Evolutionary conservation across 2,329 filamentous ascomycete species (phyloP), one percentile per base, ranked within the genome.

Genomic region (Aspergillus ibericus): DNA sequence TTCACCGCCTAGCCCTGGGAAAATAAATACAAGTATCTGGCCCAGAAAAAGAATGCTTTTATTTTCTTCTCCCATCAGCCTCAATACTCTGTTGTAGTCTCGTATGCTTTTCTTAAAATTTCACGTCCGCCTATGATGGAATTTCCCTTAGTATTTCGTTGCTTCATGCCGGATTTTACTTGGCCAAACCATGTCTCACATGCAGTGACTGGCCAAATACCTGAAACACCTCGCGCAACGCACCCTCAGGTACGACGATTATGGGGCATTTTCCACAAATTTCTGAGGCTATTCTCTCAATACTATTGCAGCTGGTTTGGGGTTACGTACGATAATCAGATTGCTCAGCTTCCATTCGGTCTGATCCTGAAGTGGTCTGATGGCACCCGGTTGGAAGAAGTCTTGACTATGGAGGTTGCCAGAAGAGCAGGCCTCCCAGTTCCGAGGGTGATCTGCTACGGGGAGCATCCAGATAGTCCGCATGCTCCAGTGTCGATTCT

Each of bases 311-410:
- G 22, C 35, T 75, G 66, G 67, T 59, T 70, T 34, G 56, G 56
- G 12, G 63, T 72, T 40, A 13, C 35, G 4, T 72, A 65, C 38
- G 51, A 72, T 47, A 61, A 63, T 20, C 62, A 70, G n/a, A 70
- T 76, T 38, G 59, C 69, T 5, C 59, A 73, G 49, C 66, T 76
- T 4, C 74, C 73, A 12, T 77, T 78, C 61, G 75, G 72, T 2
- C 66, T 77, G 5, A 57, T 78, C 16, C 58, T 77, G 51, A 77
- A 78, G 67, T 77, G 72, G 70, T 73, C 69, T 10, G 71, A 75
- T 42, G 65, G 73, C 36, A 73, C 70, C 12, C 69, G 68, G 12
- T 34, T 76, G 7, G 72, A 77, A 60, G 76, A 77, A 62, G 73
- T 63, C 10, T 55, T 70, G 25, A 59, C 72, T 9, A 77, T 74